Percentiles rank a stretch among this genome's conserved stretches.
Conservation (phyloP, 2,329 filamentous ascomycete species). For the Claviceps quebecensis region DNA sequence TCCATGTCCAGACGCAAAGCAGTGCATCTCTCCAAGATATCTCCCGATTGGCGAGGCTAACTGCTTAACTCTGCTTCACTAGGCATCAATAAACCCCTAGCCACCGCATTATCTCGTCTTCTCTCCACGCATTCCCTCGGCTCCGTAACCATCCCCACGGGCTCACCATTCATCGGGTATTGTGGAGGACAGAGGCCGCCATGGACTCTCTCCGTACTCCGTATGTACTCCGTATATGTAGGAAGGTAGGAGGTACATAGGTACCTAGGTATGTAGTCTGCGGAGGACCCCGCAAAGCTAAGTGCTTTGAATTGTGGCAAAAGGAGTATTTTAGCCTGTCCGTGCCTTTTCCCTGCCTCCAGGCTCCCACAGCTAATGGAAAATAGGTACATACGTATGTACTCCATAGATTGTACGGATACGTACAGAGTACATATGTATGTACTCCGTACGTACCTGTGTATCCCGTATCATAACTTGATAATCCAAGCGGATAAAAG, state of each 20-base stretch:
- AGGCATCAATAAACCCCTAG: no score
- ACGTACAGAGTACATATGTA: no score
- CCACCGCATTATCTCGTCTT: no score
- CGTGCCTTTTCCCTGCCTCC: background rate
- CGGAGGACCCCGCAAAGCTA: background rate
- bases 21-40: background rate
- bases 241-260: no score
- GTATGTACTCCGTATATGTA: no score
- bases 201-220: background rate
- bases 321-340: constrained; percentile 1
- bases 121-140: no score
- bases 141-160: no score
- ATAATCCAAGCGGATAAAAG: constrained; percentile 1
- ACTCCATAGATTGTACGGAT: no score
- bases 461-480: no score
- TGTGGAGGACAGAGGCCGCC: background rate
- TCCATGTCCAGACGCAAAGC: background rate
- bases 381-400: no score
- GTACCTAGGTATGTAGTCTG: no score
- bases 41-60: background rate
- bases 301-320: background rate
- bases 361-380: background rate
- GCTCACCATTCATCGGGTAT: background rate
- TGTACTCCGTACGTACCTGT: no score
- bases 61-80: background rate